These are phyloP conservation scores for Pyricularia pennisetigena DNA, from an alignment of 2,329 filamentous ascomycete species.

Conservation along the genomic window DNA sequence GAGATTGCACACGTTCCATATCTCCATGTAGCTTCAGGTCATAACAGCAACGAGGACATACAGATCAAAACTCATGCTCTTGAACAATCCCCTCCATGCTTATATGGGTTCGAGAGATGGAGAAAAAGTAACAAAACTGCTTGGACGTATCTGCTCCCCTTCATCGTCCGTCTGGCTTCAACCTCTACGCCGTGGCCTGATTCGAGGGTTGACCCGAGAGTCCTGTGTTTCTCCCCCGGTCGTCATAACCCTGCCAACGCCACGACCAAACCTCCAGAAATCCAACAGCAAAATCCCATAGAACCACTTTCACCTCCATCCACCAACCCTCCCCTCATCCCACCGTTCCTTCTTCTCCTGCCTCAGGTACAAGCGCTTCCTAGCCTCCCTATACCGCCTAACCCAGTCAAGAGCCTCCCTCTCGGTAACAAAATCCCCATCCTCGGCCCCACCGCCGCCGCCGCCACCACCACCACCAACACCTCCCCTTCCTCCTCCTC, in stretches of 20 bases:
- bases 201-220: background rate
- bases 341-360: conserved; percentile 84
- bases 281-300: background rate
- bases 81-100: background rate
- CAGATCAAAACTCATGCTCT: background rate
- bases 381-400: conserved; percentile 68
- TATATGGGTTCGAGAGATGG: background rate
- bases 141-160: no score
- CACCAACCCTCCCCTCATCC: conserved; percentile 92
- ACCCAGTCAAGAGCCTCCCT: conserved; percentile 83
- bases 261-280: background rate
- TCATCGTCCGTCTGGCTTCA: background rate
- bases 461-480: conserved; percentile 39
- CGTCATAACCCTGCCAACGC: background rate
- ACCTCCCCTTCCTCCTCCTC: conserved; percentile 33
- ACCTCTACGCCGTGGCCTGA: background rate
- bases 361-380: conserved; percentile 67
- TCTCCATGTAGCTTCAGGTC: background rate
- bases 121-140: background rate
- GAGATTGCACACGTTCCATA: background rate
- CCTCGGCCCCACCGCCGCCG: conserved; percentile 46
- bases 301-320: conserved; percentile 63
- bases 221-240: background rate
- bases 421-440: conserved; percentile 50
- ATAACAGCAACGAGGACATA: no score